Base-by-base conservation (phyloP, 768 basidiomycete genomes). In the Lactarius indigo region DNA sequence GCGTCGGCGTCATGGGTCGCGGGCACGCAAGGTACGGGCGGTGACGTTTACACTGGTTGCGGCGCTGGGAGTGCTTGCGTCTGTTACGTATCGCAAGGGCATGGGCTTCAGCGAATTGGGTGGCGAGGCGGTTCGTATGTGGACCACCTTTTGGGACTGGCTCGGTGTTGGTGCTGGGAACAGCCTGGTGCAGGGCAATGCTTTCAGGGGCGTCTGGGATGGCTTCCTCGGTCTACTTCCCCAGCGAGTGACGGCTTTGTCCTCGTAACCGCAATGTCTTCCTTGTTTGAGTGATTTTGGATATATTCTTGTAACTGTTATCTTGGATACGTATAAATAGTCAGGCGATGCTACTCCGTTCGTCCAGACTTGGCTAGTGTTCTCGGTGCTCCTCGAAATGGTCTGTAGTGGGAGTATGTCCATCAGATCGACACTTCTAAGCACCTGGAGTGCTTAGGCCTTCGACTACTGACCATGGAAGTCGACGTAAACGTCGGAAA, bases 1-100 rank as follows among this genome's bases (percentile, higher is more conserved):
- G 66, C 66, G 50, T 26, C 61, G 57, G 18, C 30, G 30, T 15
- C 62, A 67, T 44, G 57, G 28, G 18, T 33, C 30, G 57, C 15
- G 20, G n/a, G 52, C 65, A 9, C 31, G 7, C 50, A 42, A 10
- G 31, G 15, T 20, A 2, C 15, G 33, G 30, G 4, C 61, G 0
- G 23, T 57, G 44, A 47, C 20, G 8, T 47, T 10, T 47, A n/a
- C 44, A 12, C n/a, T 47, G 1, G n/a, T 47, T 10, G 44, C 10
- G 44, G n/a, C n/a, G 44, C n/a, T 47, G 44, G n/a, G n/a, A 10
- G 30, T n/a, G 47, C 31, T 67, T 12, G 47, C 9, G 35, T 26
- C 8, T 7, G 30, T 17, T 20, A 17, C 33, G 2, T 35, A 61
- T 28, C 5, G 18, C 1, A 7, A 13, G 15, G 26, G 15, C 17